Base-by-base conservation (phyloP, 2,329 filamentous ascomycete genomes). In the Furcasterigmium furcatum region DNA sequence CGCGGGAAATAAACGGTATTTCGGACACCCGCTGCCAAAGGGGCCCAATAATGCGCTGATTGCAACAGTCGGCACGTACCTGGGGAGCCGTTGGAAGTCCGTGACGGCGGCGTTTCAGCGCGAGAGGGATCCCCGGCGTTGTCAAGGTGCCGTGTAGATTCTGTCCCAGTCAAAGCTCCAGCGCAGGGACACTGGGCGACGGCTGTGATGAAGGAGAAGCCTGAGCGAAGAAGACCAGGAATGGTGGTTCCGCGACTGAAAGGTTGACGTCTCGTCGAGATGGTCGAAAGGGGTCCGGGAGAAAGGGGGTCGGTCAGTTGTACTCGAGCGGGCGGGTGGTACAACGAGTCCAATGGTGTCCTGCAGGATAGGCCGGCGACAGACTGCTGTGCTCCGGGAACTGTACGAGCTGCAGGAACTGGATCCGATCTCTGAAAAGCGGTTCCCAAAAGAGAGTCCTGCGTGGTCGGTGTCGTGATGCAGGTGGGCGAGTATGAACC, bases 281-380 rank as follows among this genome's bases (percentile, higher is more conserved):
- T 36, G 34, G 16, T 19, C 9, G 34, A 36, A 36, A 36, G 19
- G 34, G 34, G 34, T n/a, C n/a, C n/a, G n/a, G n/a, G n/a, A n/a
- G n/a, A n/a, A n/a, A n/a, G n/a, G n/a, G n/a, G n/a, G n/a, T n/a
- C n/a, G n/a, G 34, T 14, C 34, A 18, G 34, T 36, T 16, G 34
- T 16, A 36, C 34, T 36, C 16, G n/a, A 16, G 19, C 14, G 16
- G 30, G 13, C 13, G 21, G 16, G 52, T 53, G 39, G 45, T 48
- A 53, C 53, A 51, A 27, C 35, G 45, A 51, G 46, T 53, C 51
- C 52, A 52, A 52, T 55, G 51, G 56, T 55, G 56, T 55, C 47
- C 52, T 58, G 52, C 54, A 51, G 45, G 40, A 49, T 49, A 54
- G 58, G 58, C 52, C 38, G 48, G 46, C 49, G 44, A 51, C 58